A percentile compares a stretch with the other conserved stretches of the same genome.
These are phyloP conservation scores for Fraxinus pennsylvanica DNA, from an alignment of 257 asterid genomes.

Conservation along the genomic window DNA sequence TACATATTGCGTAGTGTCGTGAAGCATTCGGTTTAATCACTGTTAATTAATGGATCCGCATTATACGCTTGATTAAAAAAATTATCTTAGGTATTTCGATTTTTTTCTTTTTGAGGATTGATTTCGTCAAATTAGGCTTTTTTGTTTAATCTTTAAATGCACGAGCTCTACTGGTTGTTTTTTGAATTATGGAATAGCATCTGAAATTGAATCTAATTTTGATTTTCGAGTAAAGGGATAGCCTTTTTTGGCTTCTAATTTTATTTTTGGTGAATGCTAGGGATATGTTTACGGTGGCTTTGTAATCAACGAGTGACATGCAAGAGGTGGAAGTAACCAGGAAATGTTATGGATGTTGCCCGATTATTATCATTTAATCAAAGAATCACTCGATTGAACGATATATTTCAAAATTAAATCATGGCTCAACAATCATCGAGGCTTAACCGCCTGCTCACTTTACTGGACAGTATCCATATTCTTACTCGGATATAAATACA, in stretches of 20 bases:
- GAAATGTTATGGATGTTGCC: conserved; percentile 31
- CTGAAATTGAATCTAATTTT: background rate
- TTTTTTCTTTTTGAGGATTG: background rate
- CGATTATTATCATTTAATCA: conserved; percentile 29
- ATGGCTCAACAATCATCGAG: conserved; percentile 99
- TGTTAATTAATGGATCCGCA: conserved; percentile 42
- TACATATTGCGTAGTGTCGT: conserved; percentile 5
- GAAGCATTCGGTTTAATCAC: conserved; percentile 12
- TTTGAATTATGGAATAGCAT: background rate
- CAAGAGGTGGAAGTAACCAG: conserved; percentile 33
- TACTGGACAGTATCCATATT: conserved; percentile 89
- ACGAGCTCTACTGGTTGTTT: background rate
- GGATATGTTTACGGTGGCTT: conserved; percentile 28
- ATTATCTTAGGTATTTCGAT: background rate
- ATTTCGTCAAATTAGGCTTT: background rate
- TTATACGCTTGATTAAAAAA: conserved; percentile 21
- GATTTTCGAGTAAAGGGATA: background rate
- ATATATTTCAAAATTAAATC: conserved; percentile 30
- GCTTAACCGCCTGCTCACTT: conserved; percentile 88
- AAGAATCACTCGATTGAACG: conserved; percentile 39
- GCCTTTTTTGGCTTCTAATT: conserved; percentile 13
- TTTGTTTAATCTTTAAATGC: background rate
- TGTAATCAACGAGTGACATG: conserved; percentile 37
- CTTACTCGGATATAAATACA: background rate
- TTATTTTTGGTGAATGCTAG: conserved; percentile 25